These are phyloP conservation scores for Penicillium sclerotiorum DNA, from an alignment of 2,329 filamentous ascomycete species.

Conservation along the genomic window DNA sequence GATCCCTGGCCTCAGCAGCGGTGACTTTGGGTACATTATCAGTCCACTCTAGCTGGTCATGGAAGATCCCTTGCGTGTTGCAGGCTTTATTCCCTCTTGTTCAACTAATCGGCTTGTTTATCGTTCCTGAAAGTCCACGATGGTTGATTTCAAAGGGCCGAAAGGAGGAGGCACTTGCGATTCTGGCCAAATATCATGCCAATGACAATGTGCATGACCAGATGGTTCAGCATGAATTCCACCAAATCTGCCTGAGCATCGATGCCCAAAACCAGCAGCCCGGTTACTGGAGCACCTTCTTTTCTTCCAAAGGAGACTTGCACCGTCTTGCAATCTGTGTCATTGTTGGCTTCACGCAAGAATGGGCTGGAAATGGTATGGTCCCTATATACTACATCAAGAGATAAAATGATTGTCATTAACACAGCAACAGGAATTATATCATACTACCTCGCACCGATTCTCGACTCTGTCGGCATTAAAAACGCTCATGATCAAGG, in stretches of 20 bases:
- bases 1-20: slow-evolving; percentile 21
- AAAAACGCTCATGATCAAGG: slow-evolving; percentile 24
- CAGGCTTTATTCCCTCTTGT: slow-evolving; percentile 52
- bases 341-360: slow-evolving; percentile 26
- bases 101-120: slow-evolving; percentile 54
- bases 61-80: slow-evolving; percentile 61
- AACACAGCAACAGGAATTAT: slow-evolving; percentile 23
- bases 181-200: slow-evolving; percentile 63
- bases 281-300: slow-evolving; percentile 23
- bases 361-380: slow-evolving; percentile 33
- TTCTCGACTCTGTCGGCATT: slow-evolving; percentile 38
- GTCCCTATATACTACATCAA: background rate
- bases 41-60: slow-evolving; percentile 41
- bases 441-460: slow-evolving; percentile 41
- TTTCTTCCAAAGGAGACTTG: slow-evolving; percentile 19
- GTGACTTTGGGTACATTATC: slow-evolving; percentile 22
- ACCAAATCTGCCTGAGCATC: slow-evolving; percentile 30
- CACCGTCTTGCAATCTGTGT: slow-evolving; percentile 27
- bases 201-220: slow-evolving; percentile 44
- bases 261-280: slow-evolving; percentile 16
- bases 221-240: slow-evolving; percentile 28
- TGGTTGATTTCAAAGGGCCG: slow-evolving; percentile 64
- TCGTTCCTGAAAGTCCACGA: slow-evolving; percentile 64
- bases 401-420: background rate
- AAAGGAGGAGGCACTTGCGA: slow-evolving; percentile 58